phyloP scores from a whole-genome alignment of 352 stramenopile species.

The Blastocystis sp. region DNA sequence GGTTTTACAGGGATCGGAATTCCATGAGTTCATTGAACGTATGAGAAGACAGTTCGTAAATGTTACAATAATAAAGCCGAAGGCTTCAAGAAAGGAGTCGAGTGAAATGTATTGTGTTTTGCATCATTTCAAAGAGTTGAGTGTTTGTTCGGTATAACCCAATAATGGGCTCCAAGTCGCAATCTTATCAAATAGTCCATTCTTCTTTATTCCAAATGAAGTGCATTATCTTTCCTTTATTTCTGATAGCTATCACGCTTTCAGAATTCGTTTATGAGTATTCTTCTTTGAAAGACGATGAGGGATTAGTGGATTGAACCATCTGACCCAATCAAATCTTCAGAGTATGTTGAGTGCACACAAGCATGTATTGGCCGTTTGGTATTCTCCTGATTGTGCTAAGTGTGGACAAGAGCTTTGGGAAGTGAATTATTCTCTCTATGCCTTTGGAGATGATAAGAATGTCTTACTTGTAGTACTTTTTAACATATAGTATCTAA shows the following conservation, averaged over 20 bases:
- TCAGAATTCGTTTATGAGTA: constrained; percentile 39
- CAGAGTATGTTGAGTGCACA: not conserved
- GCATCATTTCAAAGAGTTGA: not conserved
- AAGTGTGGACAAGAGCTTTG: constrained; percentile 39
- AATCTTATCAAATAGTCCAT: not conserved
- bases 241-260: not conserved
- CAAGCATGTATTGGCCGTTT: not conserved
- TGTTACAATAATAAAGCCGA: constrained; percentile 23
- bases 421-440: constrained; percentile 25
- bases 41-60: not conserved
- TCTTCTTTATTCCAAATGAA: not conserved
- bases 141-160: constrained; percentile 36
- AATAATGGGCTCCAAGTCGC: not conserved
- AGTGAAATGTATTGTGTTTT: constrained; percentile 42
- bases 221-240: not conserved
- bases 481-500: constrained; percentile 4
- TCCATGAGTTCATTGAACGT: not conserved
- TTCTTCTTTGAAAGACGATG: not conserved
- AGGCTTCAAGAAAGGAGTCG: constrained; percentile 13
- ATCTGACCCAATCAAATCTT: not conserved
- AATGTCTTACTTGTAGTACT: not conserved
- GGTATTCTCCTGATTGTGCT: not conserved
- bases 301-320: constrained; percentile 13
- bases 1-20: constrained; percentile 23
- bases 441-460: not conserved